A percentile compares a stretch with the other conserved stretches of the same genome.
These are phyloP conservation scores for Lycium ferocissimum DNA, from an alignment of 257 asterid species.

Conservation along the genomic window DNA sequence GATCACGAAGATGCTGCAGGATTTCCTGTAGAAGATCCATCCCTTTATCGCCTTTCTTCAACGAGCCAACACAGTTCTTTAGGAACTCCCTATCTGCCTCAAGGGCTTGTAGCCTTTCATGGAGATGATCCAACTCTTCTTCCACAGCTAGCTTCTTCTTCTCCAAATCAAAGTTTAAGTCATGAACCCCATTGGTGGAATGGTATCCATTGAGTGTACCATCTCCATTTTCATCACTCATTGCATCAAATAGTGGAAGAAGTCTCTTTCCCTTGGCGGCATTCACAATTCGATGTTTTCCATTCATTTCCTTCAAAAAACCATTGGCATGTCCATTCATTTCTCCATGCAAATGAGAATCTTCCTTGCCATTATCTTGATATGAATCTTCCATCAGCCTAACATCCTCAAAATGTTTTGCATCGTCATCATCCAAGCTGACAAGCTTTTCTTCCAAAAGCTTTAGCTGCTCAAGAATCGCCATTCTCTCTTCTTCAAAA, in stretches of 20 bases:
- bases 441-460: slow-evolving; percentile 78
- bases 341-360: not conserved
- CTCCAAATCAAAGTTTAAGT: slow-evolving; percentile 47
- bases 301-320: slow-evolving; percentile 49
- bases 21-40: slow-evolving; percentile 92
- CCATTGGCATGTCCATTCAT: slow-evolving; percentile 59
- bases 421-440: slow-evolving; percentile 61
- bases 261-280: slow-evolving; percentile 70
- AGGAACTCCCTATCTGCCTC: slow-evolving; percentile 95
- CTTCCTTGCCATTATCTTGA: slow-evolving; percentile 38
- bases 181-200: slow-evolving; percentile 53
- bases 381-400: slow-evolving; percentile 36
- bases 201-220: slow-evolving; percentile 36
- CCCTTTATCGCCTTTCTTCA: slow-evolving; percentile 92
- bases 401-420: slow-evolving; percentile 53
- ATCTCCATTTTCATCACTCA: slow-evolving; percentile 58
- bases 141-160: slow-evolving; percentile 64
- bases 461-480: slow-evolving; percentile 88
- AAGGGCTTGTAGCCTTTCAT: slow-evolving; percentile 89
- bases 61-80: slow-evolving; percentile 82
- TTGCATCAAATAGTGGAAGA: slow-evolving; percentile 89
- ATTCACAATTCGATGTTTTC: slow-evolving; percentile 50
- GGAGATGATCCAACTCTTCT: slow-evolving; percentile 89
- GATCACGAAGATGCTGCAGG: slow-evolving; percentile 77
- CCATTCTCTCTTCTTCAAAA: slow-evolving; percentile 84